These are phyloP conservation scores for Cystobasidiopsis lactophilus DNA, from an alignment of 768 basidiomycete genomes.

Conservation along the genomic window DNA sequence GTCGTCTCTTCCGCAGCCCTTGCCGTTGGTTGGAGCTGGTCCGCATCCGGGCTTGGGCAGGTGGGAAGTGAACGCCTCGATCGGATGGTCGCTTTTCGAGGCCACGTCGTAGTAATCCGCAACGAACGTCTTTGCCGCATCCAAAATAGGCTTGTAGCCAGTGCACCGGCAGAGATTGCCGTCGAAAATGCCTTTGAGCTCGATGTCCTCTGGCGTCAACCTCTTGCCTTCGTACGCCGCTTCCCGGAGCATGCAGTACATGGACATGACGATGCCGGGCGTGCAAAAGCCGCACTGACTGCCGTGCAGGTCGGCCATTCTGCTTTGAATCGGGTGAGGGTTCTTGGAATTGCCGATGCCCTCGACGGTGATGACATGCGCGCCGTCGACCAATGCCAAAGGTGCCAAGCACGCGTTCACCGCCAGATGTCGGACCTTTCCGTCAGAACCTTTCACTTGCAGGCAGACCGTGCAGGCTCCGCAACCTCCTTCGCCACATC, in stretches of 20 bases:
- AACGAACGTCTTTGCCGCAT: constrained; percentile 18
- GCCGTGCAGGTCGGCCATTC: not conserved
- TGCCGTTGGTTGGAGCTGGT: not conserved
- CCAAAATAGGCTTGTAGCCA: constrained; percentile 18
- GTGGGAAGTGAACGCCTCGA: constrained; percentile 1
- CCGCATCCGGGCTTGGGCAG: too few species aligned
- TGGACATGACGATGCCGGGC: constrained; percentile 19
- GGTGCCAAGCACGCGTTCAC: constrained; percentile 21
- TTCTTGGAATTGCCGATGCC: constrained; percentile 14
- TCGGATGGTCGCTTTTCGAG: not conserved
- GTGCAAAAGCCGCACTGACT: constrained; percentile 16
- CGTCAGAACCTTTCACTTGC: not conserved
- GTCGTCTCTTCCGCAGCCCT: constrained; percentile 17
- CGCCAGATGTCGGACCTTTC: constrained; percentile 9
- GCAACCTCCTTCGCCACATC: constrained; percentile 19
- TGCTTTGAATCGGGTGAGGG: constrained; percentile 14
- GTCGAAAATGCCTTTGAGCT: constrained; percentile 15
- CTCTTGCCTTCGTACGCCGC: not conserved
- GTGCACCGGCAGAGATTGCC: constrained; percentile 17
- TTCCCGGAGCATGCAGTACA: constrained; percentile 11
- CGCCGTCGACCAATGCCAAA: constrained; percentile 16
- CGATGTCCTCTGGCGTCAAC: not conserved
- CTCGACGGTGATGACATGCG: constrained; percentile 17
- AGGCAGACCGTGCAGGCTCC: constrained; percentile 15
- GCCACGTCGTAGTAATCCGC: constrained; percentile 8